Conservation (phyloP, 768 basidiomycete species). For the Amanita pseudoporphyria region DNA sequence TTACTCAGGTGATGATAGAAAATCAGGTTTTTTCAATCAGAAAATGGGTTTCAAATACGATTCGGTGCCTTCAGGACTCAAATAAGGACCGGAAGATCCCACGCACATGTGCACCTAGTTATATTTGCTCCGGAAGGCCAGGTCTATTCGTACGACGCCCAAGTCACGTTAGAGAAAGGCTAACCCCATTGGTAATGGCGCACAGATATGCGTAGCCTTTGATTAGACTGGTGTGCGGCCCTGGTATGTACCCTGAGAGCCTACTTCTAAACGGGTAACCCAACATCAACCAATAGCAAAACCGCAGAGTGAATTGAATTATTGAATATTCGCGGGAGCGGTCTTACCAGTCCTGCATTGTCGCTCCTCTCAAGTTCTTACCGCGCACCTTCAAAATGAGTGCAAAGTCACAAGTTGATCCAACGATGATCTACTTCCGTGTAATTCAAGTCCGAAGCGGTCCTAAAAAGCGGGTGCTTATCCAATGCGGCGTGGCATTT, state of each 20-base stretch:
- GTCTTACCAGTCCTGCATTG: background rate
- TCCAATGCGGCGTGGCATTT: too few species aligned
- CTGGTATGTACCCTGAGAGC: background rate
- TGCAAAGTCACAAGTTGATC: background rate
- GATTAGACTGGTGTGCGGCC: background rate
- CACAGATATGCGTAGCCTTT: background rate
- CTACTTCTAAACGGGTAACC: background rate
- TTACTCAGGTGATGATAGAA: background rate
- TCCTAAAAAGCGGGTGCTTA: too few species aligned
- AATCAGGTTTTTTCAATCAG: background rate
- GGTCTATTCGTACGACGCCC: background rate
- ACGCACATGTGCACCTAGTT: background rate
- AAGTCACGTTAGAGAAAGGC: background rate
- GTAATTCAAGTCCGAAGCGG: background rate
- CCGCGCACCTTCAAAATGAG: background rate
- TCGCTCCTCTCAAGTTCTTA: background rate
- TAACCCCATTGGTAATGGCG: constrained; percentile 2
- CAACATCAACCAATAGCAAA: background rate
- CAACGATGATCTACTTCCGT: background rate
- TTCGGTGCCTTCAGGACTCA: background rate
- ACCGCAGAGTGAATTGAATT: too few species aligned
- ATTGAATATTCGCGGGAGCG: constrained; percentile 6
- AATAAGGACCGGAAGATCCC: background rate
- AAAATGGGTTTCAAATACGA: background rate
- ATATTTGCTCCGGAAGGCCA: background rate